These are phyloP conservation scores for Tothia fuscella DNA, from an alignment of 2,329 filamentous ascomycete species.

Conservation along the genomic window DNA sequence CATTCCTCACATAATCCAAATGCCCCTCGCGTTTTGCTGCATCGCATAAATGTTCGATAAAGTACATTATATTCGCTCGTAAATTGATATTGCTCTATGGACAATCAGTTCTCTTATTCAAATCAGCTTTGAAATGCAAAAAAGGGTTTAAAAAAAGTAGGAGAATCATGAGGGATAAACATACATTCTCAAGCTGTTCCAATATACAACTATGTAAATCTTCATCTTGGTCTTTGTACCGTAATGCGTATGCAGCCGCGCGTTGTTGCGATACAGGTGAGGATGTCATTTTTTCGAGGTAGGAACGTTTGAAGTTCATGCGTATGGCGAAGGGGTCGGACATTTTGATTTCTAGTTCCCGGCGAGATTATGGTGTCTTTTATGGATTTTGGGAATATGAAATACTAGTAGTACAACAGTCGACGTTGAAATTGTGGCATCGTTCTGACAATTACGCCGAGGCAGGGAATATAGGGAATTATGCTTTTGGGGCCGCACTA, in stretches of 20 bases:
- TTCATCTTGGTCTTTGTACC: slow-evolving; percentile 89
- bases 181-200: slow-evolving; percentile 78
- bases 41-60: slow-evolving; percentile 90
- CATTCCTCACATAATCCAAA: slow-evolving; percentile 78
- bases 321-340: slow-evolving; percentile 94
- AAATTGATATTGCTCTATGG: slow-evolving; percentile 88
- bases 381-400: no score
- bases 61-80: slow-evolving; percentile 97
- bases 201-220: slow-evolving; percentile 95
- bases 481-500: no score
- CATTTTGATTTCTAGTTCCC: no score
- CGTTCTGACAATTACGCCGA: no score
- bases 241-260: slow-evolving; percentile 87
- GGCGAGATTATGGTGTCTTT: no score
- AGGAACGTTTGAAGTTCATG: slow-evolving; percentile 76
- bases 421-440: no score
- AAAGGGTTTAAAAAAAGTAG: background rate
- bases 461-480: no score
- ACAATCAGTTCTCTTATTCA: slow-evolving; percentile 9
- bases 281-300: slow-evolving; percentile 83
- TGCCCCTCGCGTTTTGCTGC: slow-evolving; percentile 66
- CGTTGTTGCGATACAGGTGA: slow-evolving; percentile 82
- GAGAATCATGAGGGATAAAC: slow-evolving; percentile 16
- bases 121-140: background rate
- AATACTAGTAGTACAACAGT: no score